Conservation (phyloP, 2,329 filamentous ascomycete species). For the Aspergillus awamori region DNA sequence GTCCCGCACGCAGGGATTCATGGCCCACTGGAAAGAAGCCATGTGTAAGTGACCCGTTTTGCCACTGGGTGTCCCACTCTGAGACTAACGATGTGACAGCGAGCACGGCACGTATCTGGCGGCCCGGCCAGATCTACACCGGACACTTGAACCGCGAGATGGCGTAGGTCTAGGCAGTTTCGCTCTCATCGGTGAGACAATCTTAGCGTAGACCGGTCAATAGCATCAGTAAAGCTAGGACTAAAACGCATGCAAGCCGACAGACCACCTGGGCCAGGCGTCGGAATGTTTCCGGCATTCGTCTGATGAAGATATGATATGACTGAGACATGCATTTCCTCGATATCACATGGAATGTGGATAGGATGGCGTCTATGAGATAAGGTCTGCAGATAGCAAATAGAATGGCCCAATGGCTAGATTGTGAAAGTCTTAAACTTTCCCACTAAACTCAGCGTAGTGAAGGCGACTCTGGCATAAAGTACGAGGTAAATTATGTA, state of each 20-base stretch:
- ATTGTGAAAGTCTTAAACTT: neutral
- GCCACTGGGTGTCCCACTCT: neutral
- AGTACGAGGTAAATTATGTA: too few relatives aligned
- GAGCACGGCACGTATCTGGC: neutral
- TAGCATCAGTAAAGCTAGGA: too few relatives aligned
- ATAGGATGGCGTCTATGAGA: neutral
- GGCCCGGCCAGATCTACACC: constrained; percentile 1
- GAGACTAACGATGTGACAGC: neutral
- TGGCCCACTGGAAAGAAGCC: constrained; percentile 17
- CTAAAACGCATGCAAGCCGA: too few relatives aligned
- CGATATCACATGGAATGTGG: neutral
- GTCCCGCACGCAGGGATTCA: constrained; percentile 8
- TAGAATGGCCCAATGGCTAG: neutral
- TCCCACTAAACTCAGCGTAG: too few relatives aligned
- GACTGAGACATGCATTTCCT: neutral
- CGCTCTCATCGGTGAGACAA: too few relatives aligned
- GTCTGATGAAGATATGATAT: neutral
- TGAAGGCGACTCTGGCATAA: too few relatives aligned
- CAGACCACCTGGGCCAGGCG: too few relatives aligned
- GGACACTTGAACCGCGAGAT: neutral
- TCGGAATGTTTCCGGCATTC: neutral
- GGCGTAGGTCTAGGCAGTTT: neutral
- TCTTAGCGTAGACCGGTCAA: too few relatives aligned
- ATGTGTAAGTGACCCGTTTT: constrained; percentile 30
- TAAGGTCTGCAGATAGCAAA: neutral